Evolutionary conservation across 768 basidiomycete genomes (phyloP).

Genomic region (Tylopilus rubrobrunneus): DNA sequence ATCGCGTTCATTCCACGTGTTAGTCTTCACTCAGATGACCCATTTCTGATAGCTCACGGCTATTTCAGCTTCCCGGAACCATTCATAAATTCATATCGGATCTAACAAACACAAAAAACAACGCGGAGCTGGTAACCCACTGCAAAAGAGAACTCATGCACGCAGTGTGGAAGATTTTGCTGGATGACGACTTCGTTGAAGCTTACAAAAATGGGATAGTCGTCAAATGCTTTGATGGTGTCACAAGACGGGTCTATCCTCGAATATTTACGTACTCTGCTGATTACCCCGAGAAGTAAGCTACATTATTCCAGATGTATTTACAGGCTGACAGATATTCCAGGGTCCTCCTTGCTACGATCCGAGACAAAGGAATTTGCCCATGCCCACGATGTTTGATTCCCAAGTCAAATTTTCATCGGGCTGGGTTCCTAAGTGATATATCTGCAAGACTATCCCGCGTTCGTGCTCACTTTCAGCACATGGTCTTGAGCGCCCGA

Average conservation of each 20-base stretch:
- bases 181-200: background rate
- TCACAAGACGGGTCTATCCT: background rate
- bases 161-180: background rate
- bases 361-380: background rate
- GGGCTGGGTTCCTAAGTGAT: background rate
- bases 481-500: background rate
- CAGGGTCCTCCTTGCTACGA: background rate
- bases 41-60: too few species aligned
- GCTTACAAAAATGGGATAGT: background rate
- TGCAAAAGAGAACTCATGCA: background rate
- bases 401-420: background rate
- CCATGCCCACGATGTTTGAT: background rate
- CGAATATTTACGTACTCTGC: background rate
- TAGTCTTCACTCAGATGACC: background rate
- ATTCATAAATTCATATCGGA: background rate
- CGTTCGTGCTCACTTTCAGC: background rate
- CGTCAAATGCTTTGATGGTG: background rate
- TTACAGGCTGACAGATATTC: too few species aligned
- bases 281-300: background rate
- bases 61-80: background rate
- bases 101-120: background rate
- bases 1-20: background rate
- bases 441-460: background rate
- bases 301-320: too few species aligned
- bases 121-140: background rate